Conservation (phyloP, 805 yeast species). For the Saturnispora sekii region DNA sequence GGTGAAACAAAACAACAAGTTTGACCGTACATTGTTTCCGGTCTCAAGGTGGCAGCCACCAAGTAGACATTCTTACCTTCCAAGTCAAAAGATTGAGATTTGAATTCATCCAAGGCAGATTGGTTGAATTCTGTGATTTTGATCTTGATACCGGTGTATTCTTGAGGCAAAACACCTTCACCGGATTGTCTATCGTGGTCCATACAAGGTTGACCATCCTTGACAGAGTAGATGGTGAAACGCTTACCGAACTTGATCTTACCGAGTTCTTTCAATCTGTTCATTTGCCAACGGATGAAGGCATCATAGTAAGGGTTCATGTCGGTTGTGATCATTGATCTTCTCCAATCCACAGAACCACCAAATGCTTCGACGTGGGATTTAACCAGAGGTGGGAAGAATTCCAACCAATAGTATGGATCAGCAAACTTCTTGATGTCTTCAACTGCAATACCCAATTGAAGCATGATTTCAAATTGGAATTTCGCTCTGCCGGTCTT, state of each 20-base stretch:
- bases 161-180: conserved; percentile 96
- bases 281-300: conserved; percentile 95
- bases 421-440: conserved; percentile 87
- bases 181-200: conserved; percentile 97
- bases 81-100: conserved; percentile 37
- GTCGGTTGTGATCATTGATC: conserved; percentile 92
- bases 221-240: conserved; percentile 93
- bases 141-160: conserved; percentile 89
- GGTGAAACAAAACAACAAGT: conserved; percentile 97
- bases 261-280: conserved; percentile 70
- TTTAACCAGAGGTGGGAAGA: conserved; percentile 86
- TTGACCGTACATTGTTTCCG: conserved; percentile 99
- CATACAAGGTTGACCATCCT: conserved; percentile 99
- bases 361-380: conserved; percentile 74
- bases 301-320: conserved; percentile 92
- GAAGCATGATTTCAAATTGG: conserved; percentile 95
- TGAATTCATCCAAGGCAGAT: conserved; percentile 45
- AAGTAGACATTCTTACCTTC: conserved; percentile 59
- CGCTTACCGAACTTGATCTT: conserved; percentile 97
- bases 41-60: conserved; percentile 95
- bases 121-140: conserved; percentile 50
- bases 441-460: conserved; percentile 75
- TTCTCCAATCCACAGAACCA: conserved; percentile 96
- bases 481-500: conserved; percentile 90
- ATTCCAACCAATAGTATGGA: conserved; percentile 80